Base-by-base conservation (phyloP, 1,139 yeast species). In the Pichiaceae sp. region DNA sequence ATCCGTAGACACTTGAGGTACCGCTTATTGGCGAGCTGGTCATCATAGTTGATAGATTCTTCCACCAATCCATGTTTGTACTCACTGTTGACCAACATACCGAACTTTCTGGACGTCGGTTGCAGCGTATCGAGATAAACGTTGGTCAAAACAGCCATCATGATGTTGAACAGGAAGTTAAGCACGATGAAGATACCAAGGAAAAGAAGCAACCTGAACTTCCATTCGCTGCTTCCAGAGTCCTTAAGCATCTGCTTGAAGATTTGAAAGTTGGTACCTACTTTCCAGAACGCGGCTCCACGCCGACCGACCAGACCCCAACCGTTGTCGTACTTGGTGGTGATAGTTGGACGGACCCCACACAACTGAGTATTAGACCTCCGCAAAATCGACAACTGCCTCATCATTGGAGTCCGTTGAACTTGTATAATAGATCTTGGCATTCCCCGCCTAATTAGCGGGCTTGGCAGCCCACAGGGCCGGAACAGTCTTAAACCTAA, bases 11-110 rank as follows among this genome's bases (percentile, higher is more conserved):
- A 41, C 1, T 39, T 40, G 3, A 39, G 36, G 35, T 57, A 57
- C 15, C 48, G 44, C 19, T 34, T 32, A 38, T 54, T 51, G 6
- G 62, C 61, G 9, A 38, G 34, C 9, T 41, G 38, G 15, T 47
- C 50, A 29, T 54, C 47, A 20, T 44, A 37, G 29, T 47, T 51
- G 17, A 57, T 47, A 32, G 45, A 42, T 35, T 57, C 61, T 26
- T 54, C 46, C 9, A 56, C 59, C 12, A 57, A 31, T 21, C 61
- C 60, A 16, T 49, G 46, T 36, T 54, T 54, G 38, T 48, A 52
- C 18, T 52, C 54, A 6, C 50, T 47, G 36, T 50, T 51, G 2
- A 48, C 45, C 36, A 45, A 38, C 29, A 54, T 41, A 3, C 58
- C 56, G 42, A 54, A 56, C n/a, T 42, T 42, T 38, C 45, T 41